Percentiles rank a stretch among this genome's conserved stretches.
These are phyloP conservation scores for Leccinum insolens DNA, from an alignment of 1,284 basidiomycete genomes.

Conservation along the genomic window DNA sequence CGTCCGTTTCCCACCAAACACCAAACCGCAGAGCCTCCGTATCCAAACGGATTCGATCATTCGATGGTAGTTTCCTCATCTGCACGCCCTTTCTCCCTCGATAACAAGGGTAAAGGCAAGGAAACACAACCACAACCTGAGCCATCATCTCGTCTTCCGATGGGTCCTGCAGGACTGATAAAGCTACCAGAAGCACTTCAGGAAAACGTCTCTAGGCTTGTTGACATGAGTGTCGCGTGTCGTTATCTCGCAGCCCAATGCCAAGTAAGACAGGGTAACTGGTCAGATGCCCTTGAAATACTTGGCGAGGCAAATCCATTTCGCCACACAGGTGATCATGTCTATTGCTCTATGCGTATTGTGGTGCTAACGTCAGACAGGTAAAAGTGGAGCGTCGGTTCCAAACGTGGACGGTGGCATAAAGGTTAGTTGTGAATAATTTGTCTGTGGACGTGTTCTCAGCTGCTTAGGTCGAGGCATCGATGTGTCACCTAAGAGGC, in stretches of 20 bases:
- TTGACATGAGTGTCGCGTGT: constrained; percentile 92
- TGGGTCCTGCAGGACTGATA: constrained; percentile 68
- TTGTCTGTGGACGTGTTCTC: constrained; percentile 11
- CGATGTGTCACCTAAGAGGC: constrained; percentile 93
- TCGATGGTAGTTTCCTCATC: constrained; percentile 25
- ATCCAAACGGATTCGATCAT: constrained; percentile 47
- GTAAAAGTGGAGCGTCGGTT: constrained; percentile 64
- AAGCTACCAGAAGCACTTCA: constrained; percentile 63
- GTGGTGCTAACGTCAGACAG: constrained; percentile 33
- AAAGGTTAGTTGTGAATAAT: constrained; percentile 54
- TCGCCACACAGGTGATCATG: constrained; percentile 57
- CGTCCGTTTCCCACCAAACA: constrained; percentile 69
- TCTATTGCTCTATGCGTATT: background rate
- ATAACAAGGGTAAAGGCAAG: constrained; percentile 61
- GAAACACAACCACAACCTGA: constrained; percentile 48
- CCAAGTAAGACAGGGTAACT: constrained; percentile 90
- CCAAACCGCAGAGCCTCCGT: constrained; percentile 41
- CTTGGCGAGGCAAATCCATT: constrained; percentile 92
- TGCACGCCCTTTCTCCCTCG: constrained; percentile 29
- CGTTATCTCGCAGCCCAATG: constrained; percentile 95
- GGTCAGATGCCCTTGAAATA: constrained; percentile 91
- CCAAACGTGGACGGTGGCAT: constrained; percentile 85
- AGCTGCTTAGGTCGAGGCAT: constrained; percentile 79
- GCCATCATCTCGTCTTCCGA: constrained; percentile 59
- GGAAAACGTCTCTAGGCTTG: constrained; percentile 72